Evolutionary conservation across 139 green algal genomes (phyloP).

Genomic region (Nannochloris sp.): DNA sequence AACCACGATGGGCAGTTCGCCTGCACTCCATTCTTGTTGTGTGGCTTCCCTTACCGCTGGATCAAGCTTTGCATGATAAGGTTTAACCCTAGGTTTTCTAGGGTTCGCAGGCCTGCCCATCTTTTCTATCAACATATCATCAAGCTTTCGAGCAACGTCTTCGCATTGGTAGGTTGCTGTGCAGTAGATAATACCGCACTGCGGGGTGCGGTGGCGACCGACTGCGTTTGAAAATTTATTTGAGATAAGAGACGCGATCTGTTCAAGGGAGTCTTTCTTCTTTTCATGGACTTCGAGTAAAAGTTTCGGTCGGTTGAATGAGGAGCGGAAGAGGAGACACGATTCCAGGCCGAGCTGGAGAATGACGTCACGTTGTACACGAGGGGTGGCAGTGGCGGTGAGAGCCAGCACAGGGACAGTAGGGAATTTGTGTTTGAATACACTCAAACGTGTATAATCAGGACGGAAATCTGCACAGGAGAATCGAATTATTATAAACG

Average conservation of each 20-base stretch:
- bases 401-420: slow-evolving; percentile 76
- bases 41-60: slow-evolving; percentile 58
- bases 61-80: slow-evolving; percentile 77
- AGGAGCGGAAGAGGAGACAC: slow-evolving; percentile 74
- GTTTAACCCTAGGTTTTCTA: slow-evolving; percentile 9
- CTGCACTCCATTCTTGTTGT: slow-evolving; percentile 75
- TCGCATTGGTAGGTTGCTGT: slow-evolving; percentile 73
- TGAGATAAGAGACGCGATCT: slow-evolving; percentile 47
- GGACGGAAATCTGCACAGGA: slow-evolving; percentile 79
- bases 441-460: slow-evolving; percentile 70
- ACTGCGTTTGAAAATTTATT: slow-evolving; percentile 29
- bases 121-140: slow-evolving; percentile 8
- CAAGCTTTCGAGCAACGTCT: slow-evolving; percentile 59
- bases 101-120: slow-evolving; percentile 3
- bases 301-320: slow-evolving; percentile 93
- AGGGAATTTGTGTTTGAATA: slow-evolving; percentile 69
- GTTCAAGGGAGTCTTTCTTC: slow-evolving; percentile 50
- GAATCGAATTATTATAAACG: background rate
- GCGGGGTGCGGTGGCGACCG: background rate
- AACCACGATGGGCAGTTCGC: slow-evolving; percentile 61
- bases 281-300: slow-evolving; percentile 78
- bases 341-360: slow-evolving; percentile 36
- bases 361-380: slow-evolving; percentile 68
- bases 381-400: slow-evolving; percentile 78
- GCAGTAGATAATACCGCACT: slow-evolving; percentile 94